Percentiles rank a stretch among this genome's conserved stretches.
phyloP scores from a whole-genome alignment of 2,329 filamentous ascomycete genomes.

The Dactylonectria estremocensis region DNA sequence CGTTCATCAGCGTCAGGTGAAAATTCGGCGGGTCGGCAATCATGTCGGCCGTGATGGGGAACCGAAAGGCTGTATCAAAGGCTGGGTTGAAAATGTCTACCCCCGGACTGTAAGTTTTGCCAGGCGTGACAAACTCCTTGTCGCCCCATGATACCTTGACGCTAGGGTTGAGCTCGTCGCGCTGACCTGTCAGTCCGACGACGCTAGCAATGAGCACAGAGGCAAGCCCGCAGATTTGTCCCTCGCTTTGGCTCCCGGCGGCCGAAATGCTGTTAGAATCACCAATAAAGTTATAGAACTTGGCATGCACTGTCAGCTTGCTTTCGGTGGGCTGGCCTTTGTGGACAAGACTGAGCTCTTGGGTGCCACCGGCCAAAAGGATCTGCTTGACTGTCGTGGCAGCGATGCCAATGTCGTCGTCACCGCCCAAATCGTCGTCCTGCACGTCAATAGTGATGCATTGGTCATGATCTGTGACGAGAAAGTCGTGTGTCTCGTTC shows the following conservation, averaged over 20 bases:
- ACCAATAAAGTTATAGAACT: slow-evolving; percentile 43
- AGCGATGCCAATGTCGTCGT: slow-evolving; percentile 45
- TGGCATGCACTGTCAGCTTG: slow-evolving; percentile 40
- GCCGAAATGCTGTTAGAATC: slow-evolving; percentile 39
- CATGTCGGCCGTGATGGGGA: slow-evolving; percentile 41
- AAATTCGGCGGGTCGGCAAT: slow-evolving; percentile 36
- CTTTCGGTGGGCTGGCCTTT: slow-evolving; percentile 40
- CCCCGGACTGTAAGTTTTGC: slow-evolving; percentile 43
- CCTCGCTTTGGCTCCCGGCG: slow-evolving; percentile 33
- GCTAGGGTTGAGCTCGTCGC: slow-evolving; percentile 46
- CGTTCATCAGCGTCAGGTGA: slow-evolving; percentile 40
- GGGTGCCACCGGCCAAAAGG: slow-evolving; percentile 39
- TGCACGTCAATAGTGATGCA: slow-evolving; percentile 41
- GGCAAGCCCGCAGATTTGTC: slow-evolving; percentile 45
- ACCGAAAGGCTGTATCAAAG: slow-evolving; percentile 43
- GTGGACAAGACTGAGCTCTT: slow-evolving; percentile 40
- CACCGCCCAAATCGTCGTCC: slow-evolving; percentile 43
- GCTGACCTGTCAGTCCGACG: slow-evolving; percentile 37
- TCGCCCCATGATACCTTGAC: slow-evolving; percentile 45
- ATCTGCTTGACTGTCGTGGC: slow-evolving; percentile 42
- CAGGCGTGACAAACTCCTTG: slow-evolving; percentile 43
- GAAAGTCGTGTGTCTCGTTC: slow-evolving; percentile 48
- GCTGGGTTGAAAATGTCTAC: slow-evolving; percentile 47
- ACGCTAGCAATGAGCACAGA: slow-evolving; percentile 44
- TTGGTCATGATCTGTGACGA: slow-evolving; percentile 46